Conservation (phyloP, 208 protist species). For the Herpetomonas tarakana region DNA sequence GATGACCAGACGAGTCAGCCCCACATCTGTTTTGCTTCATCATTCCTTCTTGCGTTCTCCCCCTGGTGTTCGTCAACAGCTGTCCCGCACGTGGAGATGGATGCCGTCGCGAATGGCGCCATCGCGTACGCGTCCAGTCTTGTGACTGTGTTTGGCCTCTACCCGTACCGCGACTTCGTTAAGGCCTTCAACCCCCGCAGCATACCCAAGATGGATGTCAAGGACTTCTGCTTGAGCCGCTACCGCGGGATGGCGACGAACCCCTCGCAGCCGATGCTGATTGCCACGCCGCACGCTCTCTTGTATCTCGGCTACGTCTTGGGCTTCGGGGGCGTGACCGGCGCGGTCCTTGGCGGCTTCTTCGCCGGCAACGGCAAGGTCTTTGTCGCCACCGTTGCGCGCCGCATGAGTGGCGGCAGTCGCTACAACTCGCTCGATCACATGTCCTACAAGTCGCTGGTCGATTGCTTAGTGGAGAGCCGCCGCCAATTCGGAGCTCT, state of each 20-base stretch:
- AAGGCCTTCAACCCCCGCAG: slow-evolving; percentile 43
- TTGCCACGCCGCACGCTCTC: slow-evolving; percentile 55
- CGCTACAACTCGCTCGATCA: slow-evolving; percentile 46
- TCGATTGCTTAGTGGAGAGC: slow-evolving; percentile 57
- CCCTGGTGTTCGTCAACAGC: no score
- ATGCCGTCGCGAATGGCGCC: slow-evolving; percentile 28
- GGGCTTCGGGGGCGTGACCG: slow-evolving; percentile 40
- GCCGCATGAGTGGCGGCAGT: slow-evolving; percentile 49
- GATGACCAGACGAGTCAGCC: no score
- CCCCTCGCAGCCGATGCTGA: slow-evolving; percentile 74
- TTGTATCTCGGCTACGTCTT: slow-evolving; percentile 77
- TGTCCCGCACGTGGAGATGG: slow-evolving; percentile 36
- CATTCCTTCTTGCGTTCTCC: no score
- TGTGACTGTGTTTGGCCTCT: slow-evolving; percentile 61
- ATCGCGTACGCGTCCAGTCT: slow-evolving; percentile 63
- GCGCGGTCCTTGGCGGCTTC: slow-evolving; percentile 55
- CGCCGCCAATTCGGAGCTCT: slow-evolving; percentile 62
- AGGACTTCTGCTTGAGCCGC: slow-evolving; percentile 50
- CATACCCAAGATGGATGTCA: slow-evolving; percentile 16
- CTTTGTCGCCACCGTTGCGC: slow-evolving; percentile 58
- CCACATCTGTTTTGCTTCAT: no score
- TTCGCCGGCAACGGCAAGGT: slow-evolving; percentile 59
- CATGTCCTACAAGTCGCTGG: slow-evolving; percentile 42
- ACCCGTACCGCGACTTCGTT: slow-evolving; percentile 84
- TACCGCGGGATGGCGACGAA: slow-evolving; percentile 81